Base-by-base conservation (phyloP, 73 alveolate species). In the Uronychia setigera region DNA sequence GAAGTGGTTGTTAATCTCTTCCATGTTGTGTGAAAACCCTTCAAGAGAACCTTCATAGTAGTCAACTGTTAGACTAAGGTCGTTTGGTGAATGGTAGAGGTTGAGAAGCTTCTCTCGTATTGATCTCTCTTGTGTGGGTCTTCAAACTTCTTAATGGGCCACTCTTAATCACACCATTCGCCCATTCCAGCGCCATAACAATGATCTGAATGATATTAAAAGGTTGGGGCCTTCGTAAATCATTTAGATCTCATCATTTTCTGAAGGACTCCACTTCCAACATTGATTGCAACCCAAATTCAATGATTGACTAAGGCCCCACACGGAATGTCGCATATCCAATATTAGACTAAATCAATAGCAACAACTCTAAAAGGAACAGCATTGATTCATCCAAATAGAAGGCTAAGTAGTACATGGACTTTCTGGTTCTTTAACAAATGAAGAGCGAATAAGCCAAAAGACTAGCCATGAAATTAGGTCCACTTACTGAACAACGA, bases 271-370 rank as follows among this genome's bases (percentile, higher is more conserved):
- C 67, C 19, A 46, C 67, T 5, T 5, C 67, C 19, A 46, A 46
- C 67, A 46, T 46, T 46, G 67, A 46, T 46, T 46, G 67, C 67
- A 46, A 46, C 67, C 67, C 67, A 46, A 46, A 46, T 19, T 11
- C 67, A 46, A 46, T 46, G 67, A 46, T 19, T 5, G 67, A 46
- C 67, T 46, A 46, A 46, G 67, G 67, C n/a, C 67, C 67, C 67
- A 11, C 67, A 11, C 67, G 67, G n/a, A 46, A 46, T 46, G 67
- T 46, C 19, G 67, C 5, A 46, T 46, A 46, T 19, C 67, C 67
- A n/a, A n/a, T n/a, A 11, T 19, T 11, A 46, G 19, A 19, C 67
- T 19, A 46, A 46, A 19, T 11, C 5, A 11, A 11, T 46, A 46
- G 67, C 5, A 19, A 19, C 67, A 11, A 5, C 19, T 5, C 67